Base-by-base conservation (phyloP, 2,329 filamentous ascomycete species). In the Clarireedia sp. region DNA sequence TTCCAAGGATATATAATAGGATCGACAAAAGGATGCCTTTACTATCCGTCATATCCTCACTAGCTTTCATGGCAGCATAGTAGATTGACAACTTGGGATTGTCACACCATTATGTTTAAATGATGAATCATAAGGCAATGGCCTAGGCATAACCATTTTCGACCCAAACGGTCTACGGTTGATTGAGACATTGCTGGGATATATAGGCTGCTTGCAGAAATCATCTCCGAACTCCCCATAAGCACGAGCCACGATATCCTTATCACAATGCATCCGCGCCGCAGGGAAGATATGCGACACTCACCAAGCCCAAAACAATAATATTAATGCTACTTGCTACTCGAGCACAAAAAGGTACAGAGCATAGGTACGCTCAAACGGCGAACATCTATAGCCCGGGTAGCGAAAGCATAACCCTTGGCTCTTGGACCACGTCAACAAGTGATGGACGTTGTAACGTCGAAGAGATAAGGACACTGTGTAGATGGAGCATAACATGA, bases 221-320 rank as follows among this genome's bases (percentile, higher is more conserved):
- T 55, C 53, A 55, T 51, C 12, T 55, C 53, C 53, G 53, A 46
- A 45, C 29, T 55, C 51, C 23, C 48, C 40, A 55, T 51, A 51
- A 48, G 48, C 47, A 45, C 46, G 53, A 54, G 37, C 51, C 45
- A 54, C 45, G 45, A 54, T 49, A 49, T 51, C 29, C 48, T 45
- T 45, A 55, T 51, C 47, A 55, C 47, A 23, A 43, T 26, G 53
- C 53, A 51, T 45, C 46, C 45, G 41, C 40, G 40, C 47, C 26
- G 53, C 47, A 33, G 47, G 51, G 40, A 55, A 49, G 46, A 44
- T 55, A 43, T 49, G 37, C 52, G 24, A 43, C 23, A 24, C 8
- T 41, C 26, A 48, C 37, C 44, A 26, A 46, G n/a, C n/a, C 40
- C 12, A 33, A 33, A 33, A 33, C 29, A 33, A 33, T 43, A 33